Base-by-base conservation (phyloP, 2,329 filamentous ascomycete species). In the Ceratocystiopsis brevicomis region DNA sequence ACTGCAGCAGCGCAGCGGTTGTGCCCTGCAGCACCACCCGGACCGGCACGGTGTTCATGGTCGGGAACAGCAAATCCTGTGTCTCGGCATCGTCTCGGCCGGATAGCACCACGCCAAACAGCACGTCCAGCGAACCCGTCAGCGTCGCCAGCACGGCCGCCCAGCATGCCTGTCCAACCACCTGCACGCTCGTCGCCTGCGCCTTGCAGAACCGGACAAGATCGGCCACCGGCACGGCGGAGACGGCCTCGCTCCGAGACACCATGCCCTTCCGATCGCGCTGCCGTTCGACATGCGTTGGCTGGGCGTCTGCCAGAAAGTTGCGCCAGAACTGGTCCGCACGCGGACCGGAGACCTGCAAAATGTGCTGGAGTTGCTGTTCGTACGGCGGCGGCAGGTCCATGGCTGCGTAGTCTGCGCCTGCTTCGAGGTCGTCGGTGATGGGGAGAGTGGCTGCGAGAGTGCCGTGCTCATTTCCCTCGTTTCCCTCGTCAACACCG, bases 41-140 rank as follows among this genome's bases (percentile, higher is more conserved):
- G 9, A 93, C 66, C 0, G 80, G 73, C 0, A 94, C 76, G 0
- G 87, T 94, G 54, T 93, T 95, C 82, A 95, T 94, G 0, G 81
- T 84, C 0, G 87, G 88, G 53, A 94, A 95, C 54, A 87, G 67
- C 13, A 88, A 59, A 21, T 71, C 58, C 38, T 81, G 71, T 0
- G 75, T 71, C 15, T 72, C 69, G 39, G 81, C 77, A 11, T 74
- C 76, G 45, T 90, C 83, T n/a, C 88, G 72, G 15, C 88, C 87
- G 0, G 85, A 86, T 13, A 94, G 65, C 1, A 95, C 79, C 0
- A 83, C 73, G 1, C 88, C 88, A 54, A 90, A 94, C 0, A 76
- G 69, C 4, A 93, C 71, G 50, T 94, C 86, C 0, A 92, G 67
- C 1, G 70, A 71, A 3, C 66, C 60, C 1, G 71, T 66, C 39